Conservation (phyloP, 2,329 filamentous ascomycete species). For the Epicoccum nigrum region DNA sequence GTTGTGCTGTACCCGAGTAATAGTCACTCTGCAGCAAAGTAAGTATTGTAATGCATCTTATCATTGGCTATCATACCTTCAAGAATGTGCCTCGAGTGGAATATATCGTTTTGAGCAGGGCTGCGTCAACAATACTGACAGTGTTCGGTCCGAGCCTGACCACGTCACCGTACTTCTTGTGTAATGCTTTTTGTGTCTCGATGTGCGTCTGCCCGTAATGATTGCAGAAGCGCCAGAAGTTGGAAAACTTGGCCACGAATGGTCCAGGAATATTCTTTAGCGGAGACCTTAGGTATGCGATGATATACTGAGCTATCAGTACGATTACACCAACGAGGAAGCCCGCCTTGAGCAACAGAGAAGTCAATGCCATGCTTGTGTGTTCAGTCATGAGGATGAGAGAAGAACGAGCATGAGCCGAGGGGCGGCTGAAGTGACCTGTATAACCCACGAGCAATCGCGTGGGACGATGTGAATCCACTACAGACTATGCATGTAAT, state of each 20-base stretch:
- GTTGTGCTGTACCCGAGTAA: conserved; percentile 22
- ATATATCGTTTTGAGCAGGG: conserved; percentile 43
- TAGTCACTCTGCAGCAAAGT: conserved; percentile 33
- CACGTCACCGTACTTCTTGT: conserved; percentile 37
- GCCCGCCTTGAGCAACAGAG: conserved; percentile 22
- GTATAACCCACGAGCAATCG: conserved; percentile 13
- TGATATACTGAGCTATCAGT: conserved; percentile 26
- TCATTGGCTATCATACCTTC: conserved; percentile 25
- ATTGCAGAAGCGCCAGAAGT: conserved; percentile 40
- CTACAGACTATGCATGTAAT: conserved; percentile 3
- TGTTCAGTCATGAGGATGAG: conserved; percentile 10
- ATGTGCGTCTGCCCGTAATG: conserved; percentile 40
- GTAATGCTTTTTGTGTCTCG: conserved; percentile 38
- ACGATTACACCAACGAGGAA: conserved; percentile 19
- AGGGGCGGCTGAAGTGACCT: conserved; percentile 11
- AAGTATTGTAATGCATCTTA: not conserved
- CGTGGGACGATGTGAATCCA: not conserved
- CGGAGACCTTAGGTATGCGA: conserved; percentile 37
- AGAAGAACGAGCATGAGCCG: not conserved
- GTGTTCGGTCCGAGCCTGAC: conserved; percentile 40
- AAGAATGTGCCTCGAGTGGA: conserved; percentile 40
- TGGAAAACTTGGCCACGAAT: conserved; percentile 40
- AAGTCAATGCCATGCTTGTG: conserved; percentile 15
- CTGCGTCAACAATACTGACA: conserved; percentile 38
- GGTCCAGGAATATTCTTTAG: conserved; percentile 43